Base-by-base conservation (phyloP, 768 basidiomycete genomes). In the Galerina marginata region DNA sequence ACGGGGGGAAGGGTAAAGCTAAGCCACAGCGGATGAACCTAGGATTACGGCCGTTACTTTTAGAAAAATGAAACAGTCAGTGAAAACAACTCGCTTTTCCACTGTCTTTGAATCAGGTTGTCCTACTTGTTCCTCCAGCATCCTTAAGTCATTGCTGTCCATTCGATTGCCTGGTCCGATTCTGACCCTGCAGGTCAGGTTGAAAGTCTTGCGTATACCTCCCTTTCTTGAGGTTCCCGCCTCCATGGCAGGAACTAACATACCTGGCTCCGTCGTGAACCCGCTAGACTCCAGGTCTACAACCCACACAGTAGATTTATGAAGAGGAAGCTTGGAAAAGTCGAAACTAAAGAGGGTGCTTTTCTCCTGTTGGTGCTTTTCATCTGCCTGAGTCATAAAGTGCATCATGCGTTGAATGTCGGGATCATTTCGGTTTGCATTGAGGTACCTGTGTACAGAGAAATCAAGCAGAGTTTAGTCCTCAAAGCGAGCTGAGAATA, bases 11-110 rank as follows among this genome's bases (percentile, higher is more conserved):
- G 3, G 64, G 67, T 15, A 44, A 48, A 5, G 60, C 67, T 25
- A 68, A 56, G 4, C 48, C 49, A 20, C 55, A 23, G 36, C 60
- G 60, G 36, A 68, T 54, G 20, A 63, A 66, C 23, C 63, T 65
- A 39, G 23, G 14, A 11, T 25, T 53, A 36, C 10, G 16, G 46
- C 10, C 46, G 46, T 26, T 26, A 44, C 20, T 36, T 25, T 49
- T 6, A 9, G 10, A 10, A 43, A 36, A 26, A 38, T 7, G 23
- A 20, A 33, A 12, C 44, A n/a, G 40, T 10, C 6, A 20, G 16
- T 29, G 25, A 36, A 36, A 37, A 20, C 46, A 20, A 25, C 20
- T 47, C 10, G 26, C 46, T 25, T 26, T 20, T 47, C 46, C 6
- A 47, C 46, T 25, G 20, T 11, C 46, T 47, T 47, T 4, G 46